These are phyloP conservation scores for Xylariales sp. DNA, from an alignment of 2,329 filamentous ascomycete species.

Conservation along the genomic window DNA sequence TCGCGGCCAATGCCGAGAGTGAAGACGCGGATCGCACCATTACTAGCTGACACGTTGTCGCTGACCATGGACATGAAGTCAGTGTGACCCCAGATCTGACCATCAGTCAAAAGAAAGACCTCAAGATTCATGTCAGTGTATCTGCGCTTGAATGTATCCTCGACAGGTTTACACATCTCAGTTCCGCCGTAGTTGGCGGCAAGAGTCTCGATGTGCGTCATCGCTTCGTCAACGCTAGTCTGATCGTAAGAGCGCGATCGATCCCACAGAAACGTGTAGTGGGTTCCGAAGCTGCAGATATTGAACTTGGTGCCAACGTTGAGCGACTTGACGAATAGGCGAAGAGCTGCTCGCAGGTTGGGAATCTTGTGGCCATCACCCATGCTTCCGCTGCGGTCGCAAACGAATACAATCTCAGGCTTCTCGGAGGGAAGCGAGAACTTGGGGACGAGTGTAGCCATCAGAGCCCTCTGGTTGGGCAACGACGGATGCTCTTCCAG, in stretches of 20 bases:
- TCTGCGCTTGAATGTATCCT: slow-evolving; percentile 37
- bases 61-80: slow-evolving; percentile 42
- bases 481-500: slow-evolving; percentile 62
- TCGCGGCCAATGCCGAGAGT: slow-evolving; percentile 48
- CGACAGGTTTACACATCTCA: slow-evolving; percentile 42
- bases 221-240: slow-evolving; percentile 38
- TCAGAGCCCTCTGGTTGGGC: slow-evolving; percentile 58
- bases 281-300: slow-evolving; percentile 61
- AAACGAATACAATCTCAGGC: slow-evolving; percentile 66
- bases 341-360: slow-evolving; percentile 50
- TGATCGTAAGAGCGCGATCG: slow-evolving; percentile 43
- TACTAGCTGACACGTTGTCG: slow-evolving; percentile 30
- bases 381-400: slow-evolving; percentile 69
- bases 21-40: slow-evolving; percentile 46
- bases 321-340: slow-evolving; percentile 62
- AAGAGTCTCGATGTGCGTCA: slow-evolving; percentile 37
- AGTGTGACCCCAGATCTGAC: slow-evolving; percentile 46
- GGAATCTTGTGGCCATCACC: slow-evolving; percentile 42
- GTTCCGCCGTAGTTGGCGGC: slow-evolving; percentile 48
- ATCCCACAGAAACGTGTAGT: slow-evolving; percentile 40
- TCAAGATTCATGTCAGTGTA: slow-evolving; percentile 45
- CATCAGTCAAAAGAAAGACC: slow-evolving; percentile 53
- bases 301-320: slow-evolving; percentile 64
- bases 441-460: slow-evolving; percentile 66
- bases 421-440: slow-evolving; percentile 54